phyloP scores from a whole-genome alignment of 345 rosid species.

The Hypericum androsaemum region DNA sequence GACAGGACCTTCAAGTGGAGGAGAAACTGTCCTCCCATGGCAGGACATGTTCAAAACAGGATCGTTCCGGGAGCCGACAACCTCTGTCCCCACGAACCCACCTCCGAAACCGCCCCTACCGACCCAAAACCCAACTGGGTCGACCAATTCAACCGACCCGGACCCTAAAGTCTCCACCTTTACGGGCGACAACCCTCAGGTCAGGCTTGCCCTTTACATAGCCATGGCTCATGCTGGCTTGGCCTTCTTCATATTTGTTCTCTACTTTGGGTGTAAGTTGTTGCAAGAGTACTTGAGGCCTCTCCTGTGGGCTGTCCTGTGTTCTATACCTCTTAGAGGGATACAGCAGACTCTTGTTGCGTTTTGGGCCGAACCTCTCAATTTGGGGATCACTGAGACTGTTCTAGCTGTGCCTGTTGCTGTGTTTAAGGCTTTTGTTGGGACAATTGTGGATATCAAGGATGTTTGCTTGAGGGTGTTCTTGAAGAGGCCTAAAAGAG shows the following conservation, averaged over 20 bases:
- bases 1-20: conserved; percentile 19
- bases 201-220: conserved; percentile 79
- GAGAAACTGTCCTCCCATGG: conserved; percentile 49
- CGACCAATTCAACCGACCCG: conserved; percentile 11
- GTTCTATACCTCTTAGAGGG: conserved; percentile 87
- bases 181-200: conserved; percentile 55
- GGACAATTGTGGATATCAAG: conserved; percentile 67
- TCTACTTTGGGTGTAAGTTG: conserved; percentile 63
- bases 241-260: conserved; percentile 49
- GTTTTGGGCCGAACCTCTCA: conserved; percentile 79
- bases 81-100: conserved; percentile 22
- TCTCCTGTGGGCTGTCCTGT: conserved; percentile 89
- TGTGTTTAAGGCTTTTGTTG: conserved; percentile 56
- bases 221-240: conserved; percentile 99
- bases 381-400: conserved; percentile 84
- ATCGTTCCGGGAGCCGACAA: conserved; percentile 54
- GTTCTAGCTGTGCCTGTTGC: conserved; percentile 74
- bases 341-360: conserved; percentile 73
- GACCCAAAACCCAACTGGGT: conserved; percentile 3
- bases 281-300: conserved; percentile 80
- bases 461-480: conserved; percentile 45
- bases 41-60: conserved; percentile 95
- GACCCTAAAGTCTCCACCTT: conserved; percentile 20
- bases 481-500: conserved; percentile 41
- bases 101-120: conserved; percentile 8